Base-by-base conservation (phyloP, 2,329 filamentous ascomycete genomes). In the Colletotrichum spaethianum region DNA sequence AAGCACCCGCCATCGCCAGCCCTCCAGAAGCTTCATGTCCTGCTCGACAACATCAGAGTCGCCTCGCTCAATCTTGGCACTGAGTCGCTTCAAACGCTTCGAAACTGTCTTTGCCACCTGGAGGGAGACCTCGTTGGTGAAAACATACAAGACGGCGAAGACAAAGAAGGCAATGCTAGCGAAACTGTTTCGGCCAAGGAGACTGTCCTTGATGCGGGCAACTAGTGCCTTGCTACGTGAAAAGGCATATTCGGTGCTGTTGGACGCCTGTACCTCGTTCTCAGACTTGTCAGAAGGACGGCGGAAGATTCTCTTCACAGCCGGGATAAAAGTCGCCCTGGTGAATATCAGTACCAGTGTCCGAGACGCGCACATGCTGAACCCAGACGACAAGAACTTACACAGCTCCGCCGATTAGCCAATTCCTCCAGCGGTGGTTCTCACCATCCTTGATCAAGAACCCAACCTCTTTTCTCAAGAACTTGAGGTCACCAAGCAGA, bases 231-330 rank as follows among this genome's bases (percentile, higher is more conserved):
- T 85, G 78, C 86, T 88, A 75, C 82, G 83, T 33, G 78, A 80
- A 77, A 89, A 90, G 38, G 89, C 88, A 75, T 90, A 88, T 80
- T 90, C 89, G 33, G 89, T 91, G 74, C 86, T 83, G 77, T 88
- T 90, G 73, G 84, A 77, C 0, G 83, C 78, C 44, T 63, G 62
- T 14, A 64, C 62, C 12, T 81, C 48, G 33, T 61, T 62, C 11
- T 81, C 77, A 3, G 80, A 79, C 63, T 83, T 81, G 18, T 83
- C 81, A 18, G 83, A 78, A 18, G 82, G 79, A 20, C 87, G 83
- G 20, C 85, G 85, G 78, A 89, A 90, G 74, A 90, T 82, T 52
- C 80, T 79, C 52, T 87, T 86, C 28, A 90, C 84, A 2, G 83
- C 79, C 0, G 88, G 88, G 69, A 90, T 84, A 63, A 90, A 85